A percentile compares a stretch with the other conserved stretches of the same genome.
phyloP scores from a whole-genome alignment of 2,329 filamentous ascomycete genomes.

The Xylariomycetidae sp. region DNA sequence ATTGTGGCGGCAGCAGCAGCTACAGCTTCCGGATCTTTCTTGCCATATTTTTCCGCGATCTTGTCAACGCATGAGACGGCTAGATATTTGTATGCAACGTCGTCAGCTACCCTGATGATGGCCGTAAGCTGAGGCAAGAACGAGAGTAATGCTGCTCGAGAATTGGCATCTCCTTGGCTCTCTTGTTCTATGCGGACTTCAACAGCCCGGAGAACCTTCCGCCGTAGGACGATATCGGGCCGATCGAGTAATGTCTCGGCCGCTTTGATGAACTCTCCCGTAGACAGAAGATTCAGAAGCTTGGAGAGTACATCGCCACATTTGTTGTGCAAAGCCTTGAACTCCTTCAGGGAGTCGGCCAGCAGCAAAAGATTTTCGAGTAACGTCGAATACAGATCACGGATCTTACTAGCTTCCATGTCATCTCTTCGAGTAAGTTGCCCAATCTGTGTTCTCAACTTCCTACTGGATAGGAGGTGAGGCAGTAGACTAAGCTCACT shows the following conservation, averaged over 20 bases:
- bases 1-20: slow-evolving; percentile 72
- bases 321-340: slow-evolving; percentile 50
- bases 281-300: slow-evolving; percentile 79
- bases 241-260: slow-evolving; percentile 77
- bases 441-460: slow-evolving; percentile 50
- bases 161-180: slow-evolving; percentile 61
- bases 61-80: slow-evolving; percentile 87
- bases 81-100: slow-evolving; percentile 75
- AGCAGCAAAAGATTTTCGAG: slow-evolving; percentile 62
- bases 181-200: slow-evolving; percentile 74
- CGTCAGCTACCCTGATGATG: slow-evolving; percentile 68
- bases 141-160: slow-evolving; percentile 66
- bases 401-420: slow-evolving; percentile 62
- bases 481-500: slow-evolving; percentile 54
- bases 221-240: slow-evolving; percentile 68
- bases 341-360: slow-evolving; percentile 57
- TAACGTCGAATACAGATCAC: slow-evolving; percentile 64
- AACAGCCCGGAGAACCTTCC: slow-evolving; percentile 76
- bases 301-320: slow-evolving; percentile 71
- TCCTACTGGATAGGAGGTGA: slow-evolving; percentile 53
- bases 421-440: slow-evolving; percentile 57
- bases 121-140: slow-evolving; percentile 76
- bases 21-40: slow-evolving; percentile 77
- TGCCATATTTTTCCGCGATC: slow-evolving; percentile 92
- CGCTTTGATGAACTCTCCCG: slow-evolving; percentile 82